Evolutionary conservation across 495 filamentous ascomycete species (phyloP).

Genomic region (Achaetomiella virescens): DNA sequence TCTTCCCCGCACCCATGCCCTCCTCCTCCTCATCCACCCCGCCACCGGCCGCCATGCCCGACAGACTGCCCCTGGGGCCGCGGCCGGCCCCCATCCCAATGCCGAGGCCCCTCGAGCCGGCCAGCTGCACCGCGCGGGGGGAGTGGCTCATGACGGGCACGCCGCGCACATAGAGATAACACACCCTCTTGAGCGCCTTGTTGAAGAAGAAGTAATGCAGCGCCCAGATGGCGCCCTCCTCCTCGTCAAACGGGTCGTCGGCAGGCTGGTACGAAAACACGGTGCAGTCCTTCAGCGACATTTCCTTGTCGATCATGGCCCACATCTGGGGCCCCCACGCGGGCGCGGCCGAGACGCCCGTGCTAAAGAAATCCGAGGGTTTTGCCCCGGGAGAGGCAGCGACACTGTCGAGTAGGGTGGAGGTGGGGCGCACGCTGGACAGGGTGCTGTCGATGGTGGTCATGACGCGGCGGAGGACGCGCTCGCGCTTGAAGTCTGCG

Average conservation of each 20-base stretch:
- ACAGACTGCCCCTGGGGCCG: slow-evolving; percentile 11
- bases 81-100: too few relatives aligned
- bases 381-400: slow-evolving; percentile 26
- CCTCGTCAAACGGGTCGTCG: slow-evolving; percentile 79
- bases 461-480: slow-evolving; percentile 69
- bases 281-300: slow-evolving; percentile 77
- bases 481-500: slow-evolving; percentile 77
- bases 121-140: slow-evolving; percentile 32
- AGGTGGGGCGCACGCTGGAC: slow-evolving; percentile 67
- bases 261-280: slow-evolving; percentile 80
- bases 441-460: slow-evolving; percentile 77
- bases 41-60: slow-evolving; percentile 3
- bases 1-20: slow-evolving; percentile 56
- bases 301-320: slow-evolving; percentile 84
- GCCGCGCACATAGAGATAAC: slow-evolving; percentile 84
- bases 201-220: slow-evolving; percentile 98
- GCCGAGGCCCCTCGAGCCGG: too few relatives aligned
- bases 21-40: slow-evolving; percentile 9
- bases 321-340: slow-evolving; percentile 84
- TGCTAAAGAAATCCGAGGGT: slow-evolving; percentile 20
- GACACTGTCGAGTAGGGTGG: slow-evolving; percentile 21
- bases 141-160: slow-evolving; percentile 75
- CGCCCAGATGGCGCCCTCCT: slow-evolving; percentile 90
- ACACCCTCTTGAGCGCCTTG: slow-evolving; percentile 85
- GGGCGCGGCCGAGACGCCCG: slow-evolving; percentile 29